phyloP scores from a whole-genome alignment of 495 filamentous ascomycete genomes.

The Talaromyces adpressus region DNA sequence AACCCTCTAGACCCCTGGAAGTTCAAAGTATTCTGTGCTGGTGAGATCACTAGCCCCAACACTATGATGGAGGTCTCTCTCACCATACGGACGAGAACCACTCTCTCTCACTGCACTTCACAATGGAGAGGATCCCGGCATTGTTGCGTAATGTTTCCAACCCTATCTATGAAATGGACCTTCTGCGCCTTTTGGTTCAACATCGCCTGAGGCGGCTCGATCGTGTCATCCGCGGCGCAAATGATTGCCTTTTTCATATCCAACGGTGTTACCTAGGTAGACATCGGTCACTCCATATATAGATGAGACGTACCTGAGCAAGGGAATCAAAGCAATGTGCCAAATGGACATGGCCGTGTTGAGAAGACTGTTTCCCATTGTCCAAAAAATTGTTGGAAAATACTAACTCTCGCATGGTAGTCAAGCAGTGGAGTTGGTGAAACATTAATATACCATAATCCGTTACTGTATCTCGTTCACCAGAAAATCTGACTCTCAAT shows the following conservation, averaged over 20 bases:
- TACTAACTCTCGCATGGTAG: conserved; percentile 9
- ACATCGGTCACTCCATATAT: not conserved
- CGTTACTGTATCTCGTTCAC: not conserved
- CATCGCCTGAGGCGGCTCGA: conserved; percentile 22
- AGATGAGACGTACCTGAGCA: conserved; percentile 14
- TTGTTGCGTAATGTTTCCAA: conserved; percentile 13
- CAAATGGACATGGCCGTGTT: conserved; percentile 10
- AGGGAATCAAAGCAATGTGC: conserved; percentile 18
- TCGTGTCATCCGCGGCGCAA: conserved; percentile 17
- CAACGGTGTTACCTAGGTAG: not conserved
- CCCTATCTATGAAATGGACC: conserved; percentile 11
- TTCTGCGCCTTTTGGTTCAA: conserved; percentile 12
- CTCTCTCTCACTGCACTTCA: not conserved
- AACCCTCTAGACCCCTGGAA: not conserved
- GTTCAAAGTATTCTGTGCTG: not conserved
- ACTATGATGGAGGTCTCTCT: not conserved
- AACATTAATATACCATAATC: conserved; percentile 34
- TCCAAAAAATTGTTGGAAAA: conserved; percentile 8
- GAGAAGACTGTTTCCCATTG: conserved; percentile 5
- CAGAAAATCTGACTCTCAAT: not conserved
- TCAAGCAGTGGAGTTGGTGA: conserved; percentile 46
- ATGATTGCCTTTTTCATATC: conserved; percentile 11
- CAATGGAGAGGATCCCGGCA: conserved; percentile 11
- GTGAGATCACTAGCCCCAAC: not conserved
- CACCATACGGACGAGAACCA: not conserved